Conservation (phyloP, 1,284 basidiomycete genomes). For the Anthracocystis walkeri region DNA sequence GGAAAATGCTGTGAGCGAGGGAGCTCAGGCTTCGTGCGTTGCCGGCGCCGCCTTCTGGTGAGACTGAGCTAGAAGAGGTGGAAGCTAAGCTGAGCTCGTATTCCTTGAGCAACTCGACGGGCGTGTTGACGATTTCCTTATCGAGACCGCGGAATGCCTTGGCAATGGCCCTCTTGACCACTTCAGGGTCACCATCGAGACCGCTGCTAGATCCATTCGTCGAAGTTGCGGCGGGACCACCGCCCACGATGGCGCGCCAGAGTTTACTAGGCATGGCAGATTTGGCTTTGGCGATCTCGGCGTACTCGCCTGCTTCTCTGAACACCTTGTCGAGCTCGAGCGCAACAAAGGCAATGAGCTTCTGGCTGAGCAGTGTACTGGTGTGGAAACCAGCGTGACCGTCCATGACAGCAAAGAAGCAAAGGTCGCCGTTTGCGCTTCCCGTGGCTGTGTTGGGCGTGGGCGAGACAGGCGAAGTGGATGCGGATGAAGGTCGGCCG, state of each 20-base stretch:
- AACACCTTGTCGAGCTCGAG: conserved; percentile 77
- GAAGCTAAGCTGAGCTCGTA: conserved; percentile 68
- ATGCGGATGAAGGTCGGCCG: conserved; percentile 17
- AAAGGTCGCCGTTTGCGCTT: conserved; percentile 57
- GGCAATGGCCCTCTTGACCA: conserved; percentile 79
- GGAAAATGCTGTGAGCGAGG: conserved; percentile 66
- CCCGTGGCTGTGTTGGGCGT: conserved; percentile 29
- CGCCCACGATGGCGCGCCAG: conserved; percentile 65
- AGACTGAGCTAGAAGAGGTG: conserved; percentile 70
- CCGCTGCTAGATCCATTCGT: conserved; percentile 30
- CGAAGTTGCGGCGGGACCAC: conserved; percentile 11
- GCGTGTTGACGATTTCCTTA: conserved; percentile 79
- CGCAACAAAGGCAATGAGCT: conserved; percentile 86
- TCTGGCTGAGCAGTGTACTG: conserved; percentile 83
- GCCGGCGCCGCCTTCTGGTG: conserved; percentile 37
- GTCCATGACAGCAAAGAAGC: conserved; percentile 88
- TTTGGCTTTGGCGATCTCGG: conserved; percentile 61
- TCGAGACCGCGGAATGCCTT: conserved; percentile 84
- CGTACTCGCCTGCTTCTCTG: conserved; percentile 69
- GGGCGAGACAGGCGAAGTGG: conserved; percentile 16
- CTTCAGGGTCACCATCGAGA: conserved; percentile 75
- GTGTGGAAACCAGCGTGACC: conserved; percentile 90
- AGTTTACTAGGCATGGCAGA: conserved; percentile 62
- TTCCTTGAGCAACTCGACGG: conserved; percentile 78
- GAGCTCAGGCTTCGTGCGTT: conserved; percentile 57